These are phyloP conservation scores for Chaetomium globosum DNA, from an alignment of 2,329 filamentous ascomycete species.

Conservation along the genomic window DNA sequence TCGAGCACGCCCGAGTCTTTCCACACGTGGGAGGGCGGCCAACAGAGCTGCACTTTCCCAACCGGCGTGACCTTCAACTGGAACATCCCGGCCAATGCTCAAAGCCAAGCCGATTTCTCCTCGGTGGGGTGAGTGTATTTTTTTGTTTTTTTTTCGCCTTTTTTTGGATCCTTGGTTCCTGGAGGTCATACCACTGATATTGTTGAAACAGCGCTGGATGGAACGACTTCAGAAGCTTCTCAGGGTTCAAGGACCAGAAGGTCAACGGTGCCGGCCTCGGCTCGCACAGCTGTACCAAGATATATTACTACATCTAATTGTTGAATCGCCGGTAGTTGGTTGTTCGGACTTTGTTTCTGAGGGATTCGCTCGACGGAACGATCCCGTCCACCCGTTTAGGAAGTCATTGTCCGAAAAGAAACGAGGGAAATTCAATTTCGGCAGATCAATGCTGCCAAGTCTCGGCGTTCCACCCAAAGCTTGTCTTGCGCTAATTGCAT, in stretches of 20 bases:
- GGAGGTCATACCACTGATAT: not conserved
- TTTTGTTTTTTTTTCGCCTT: too few relatives aligned
- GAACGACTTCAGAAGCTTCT: slow-evolving; percentile 18
- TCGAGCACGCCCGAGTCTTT: not conserved
- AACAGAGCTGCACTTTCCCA: slow-evolving; percentile 17
- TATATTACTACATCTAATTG: slow-evolving; percentile 18
- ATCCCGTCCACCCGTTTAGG: too few relatives aligned
- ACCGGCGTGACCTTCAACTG: slow-evolving; percentile 14
- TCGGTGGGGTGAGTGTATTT: slow-evolving; percentile 2
- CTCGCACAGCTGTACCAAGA: slow-evolving; percentile 20
- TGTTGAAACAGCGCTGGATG: not conserved
- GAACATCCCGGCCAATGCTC: slow-evolving; percentile 15
- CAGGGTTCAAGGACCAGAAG: slow-evolving; percentile 16
- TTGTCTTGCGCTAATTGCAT: too few relatives aligned
- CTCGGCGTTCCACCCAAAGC: too few relatives aligned
- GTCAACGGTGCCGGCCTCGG: not conserved
- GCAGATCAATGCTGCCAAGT: too few relatives aligned
- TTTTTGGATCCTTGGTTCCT: too few relatives aligned
- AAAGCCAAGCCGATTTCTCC: slow-evolving; percentile 2
- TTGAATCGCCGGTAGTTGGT: too few relatives aligned
- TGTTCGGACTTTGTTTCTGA: too few relatives aligned
- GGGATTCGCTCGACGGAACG: too few relatives aligned
- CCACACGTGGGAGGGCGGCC: slow-evolving; percentile 29
- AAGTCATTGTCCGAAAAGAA: too few relatives aligned
- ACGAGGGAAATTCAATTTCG: too few relatives aligned